Evolutionary conservation across 345 rosid genomes (phyloP).

Genomic region (Euphorbia peplus): DNA sequence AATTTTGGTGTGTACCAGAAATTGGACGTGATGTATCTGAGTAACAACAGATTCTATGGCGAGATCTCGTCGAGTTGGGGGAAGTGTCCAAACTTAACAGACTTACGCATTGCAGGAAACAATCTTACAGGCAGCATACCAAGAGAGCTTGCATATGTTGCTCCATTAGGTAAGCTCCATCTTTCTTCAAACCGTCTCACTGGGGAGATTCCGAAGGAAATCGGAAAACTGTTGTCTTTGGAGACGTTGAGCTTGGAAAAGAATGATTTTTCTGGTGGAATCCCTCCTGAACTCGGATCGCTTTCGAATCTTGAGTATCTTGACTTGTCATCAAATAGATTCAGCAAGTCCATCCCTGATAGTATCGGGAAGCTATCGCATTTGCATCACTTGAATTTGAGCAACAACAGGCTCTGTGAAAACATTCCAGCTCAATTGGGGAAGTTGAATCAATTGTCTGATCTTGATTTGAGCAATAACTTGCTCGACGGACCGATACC

Average conservation of each 20-base stretch:
- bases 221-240: constrained; percentile 26
- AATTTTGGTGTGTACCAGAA: constrained; percentile 31
- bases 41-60: constrained; percentile 24
- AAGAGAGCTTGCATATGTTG: constrained; percentile 22
- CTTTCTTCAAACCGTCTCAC: constrained; percentile 36
- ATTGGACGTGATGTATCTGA: constrained; percentile 14
- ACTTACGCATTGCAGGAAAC: constrained; percentile 21
- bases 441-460: neutral
- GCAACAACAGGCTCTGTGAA: constrained; percentile 27
- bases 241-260: neutral
- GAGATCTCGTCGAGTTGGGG: constrained; percentile 25
- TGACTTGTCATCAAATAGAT: constrained; percentile 33
- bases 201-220: constrained; percentile 31
- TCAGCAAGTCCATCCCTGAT: constrained; percentile 19
- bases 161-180: constrained; percentile 23
- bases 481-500: constrained; percentile 30
- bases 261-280: constrained; percentile 20
- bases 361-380: constrained; percentile 9
- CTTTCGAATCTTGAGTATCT: constrained; percentile 16
- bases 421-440: constrained; percentile 25
- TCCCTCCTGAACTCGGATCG: constrained; percentile 24
- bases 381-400: constrained; percentile 25
- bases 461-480: constrained; percentile 35
- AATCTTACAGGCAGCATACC: constrained; percentile 31
- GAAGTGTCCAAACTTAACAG: neutral